phyloP scores from a whole-genome alignment of 2,329 filamentous ascomycete genomes.

The Ophiostoma piceae region DNA sequence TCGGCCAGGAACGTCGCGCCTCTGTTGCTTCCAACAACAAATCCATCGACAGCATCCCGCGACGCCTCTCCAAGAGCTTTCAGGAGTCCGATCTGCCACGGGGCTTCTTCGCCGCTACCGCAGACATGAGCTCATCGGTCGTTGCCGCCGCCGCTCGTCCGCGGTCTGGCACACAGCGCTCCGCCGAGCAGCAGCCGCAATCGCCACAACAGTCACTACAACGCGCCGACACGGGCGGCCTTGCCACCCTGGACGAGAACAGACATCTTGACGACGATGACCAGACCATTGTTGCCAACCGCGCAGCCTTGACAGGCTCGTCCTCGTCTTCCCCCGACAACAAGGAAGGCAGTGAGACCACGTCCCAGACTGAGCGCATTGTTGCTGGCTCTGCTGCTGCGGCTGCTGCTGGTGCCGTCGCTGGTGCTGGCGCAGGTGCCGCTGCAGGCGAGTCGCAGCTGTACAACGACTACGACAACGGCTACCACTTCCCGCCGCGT shows the following conservation, averaged over 20 bases:
- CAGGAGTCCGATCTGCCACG: slow-evolving; percentile 43
- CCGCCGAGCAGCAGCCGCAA: slow-evolving; percentile 11
- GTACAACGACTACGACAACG: slow-evolving; percentile 49
- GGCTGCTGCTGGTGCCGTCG: neutral
- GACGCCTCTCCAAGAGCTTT: slow-evolving; percentile 34
- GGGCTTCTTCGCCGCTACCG: slow-evolving; percentile 46
- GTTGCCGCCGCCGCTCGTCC: slow-evolving; percentile 22
- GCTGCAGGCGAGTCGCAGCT: slow-evolving; percentile 9
- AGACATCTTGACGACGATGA: slow-evolving; percentile 15
- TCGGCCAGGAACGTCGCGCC: slow-evolving; percentile 24
- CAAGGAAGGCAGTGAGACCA: neutral
- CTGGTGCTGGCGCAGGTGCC: neutral
- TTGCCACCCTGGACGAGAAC: slow-evolving; percentile 23
- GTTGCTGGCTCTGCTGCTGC: neutral
- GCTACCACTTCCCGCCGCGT: slow-evolving; percentile 60
- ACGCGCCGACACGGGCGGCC: slow-evolving; percentile 8
- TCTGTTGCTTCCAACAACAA: slow-evolving; percentile 24
- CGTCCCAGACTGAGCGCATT: neutral
- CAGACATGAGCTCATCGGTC: slow-evolving; percentile 42
- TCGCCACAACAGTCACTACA: neutral
- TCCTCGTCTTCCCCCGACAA: neutral
- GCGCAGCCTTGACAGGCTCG: neutral
- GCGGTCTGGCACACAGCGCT: slow-evolving; percentile 21
- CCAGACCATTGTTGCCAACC: slow-evolving; percentile 13
- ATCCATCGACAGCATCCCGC: slow-evolving; percentile 21